phyloP scores from a whole-genome alignment of 257 asterid genomes.

The Nicotiana otophora region DNA sequence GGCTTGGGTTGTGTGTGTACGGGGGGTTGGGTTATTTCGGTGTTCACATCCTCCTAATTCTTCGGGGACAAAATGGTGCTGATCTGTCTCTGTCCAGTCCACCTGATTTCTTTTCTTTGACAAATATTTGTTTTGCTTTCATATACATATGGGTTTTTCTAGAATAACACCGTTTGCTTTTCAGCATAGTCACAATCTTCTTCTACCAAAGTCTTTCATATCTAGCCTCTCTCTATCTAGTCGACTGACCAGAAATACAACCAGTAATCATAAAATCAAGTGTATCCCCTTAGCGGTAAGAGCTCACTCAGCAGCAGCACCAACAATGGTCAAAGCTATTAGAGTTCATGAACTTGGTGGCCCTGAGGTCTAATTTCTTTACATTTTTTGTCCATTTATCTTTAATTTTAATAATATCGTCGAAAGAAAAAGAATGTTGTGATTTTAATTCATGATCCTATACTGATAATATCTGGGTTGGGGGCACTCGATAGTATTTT shows the following conservation, averaged over 20 bases:
- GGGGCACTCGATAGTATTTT: too few relatives aligned
- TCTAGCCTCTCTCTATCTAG: neutral
- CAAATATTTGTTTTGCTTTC: too few relatives aligned
- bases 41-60: too few relatives aligned
- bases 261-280: neutral
- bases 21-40: too few relatives aligned
- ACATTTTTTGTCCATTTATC: neutral
- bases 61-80: too few relatives aligned
- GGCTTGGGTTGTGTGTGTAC: too few relatives aligned
- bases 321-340: conserved; percentile 71
- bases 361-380: conserved; percentile 42
- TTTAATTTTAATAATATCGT: neutral
- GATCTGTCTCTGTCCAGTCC: too few relatives aligned
- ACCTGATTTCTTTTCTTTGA: too few relatives aligned
- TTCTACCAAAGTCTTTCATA: neutral
- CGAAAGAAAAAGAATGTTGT: too few relatives aligned
- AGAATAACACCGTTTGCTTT: neutral
- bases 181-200: neutral
- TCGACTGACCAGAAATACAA: neutral
- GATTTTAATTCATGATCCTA: too few relatives aligned
- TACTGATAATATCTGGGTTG: too few relatives aligned
- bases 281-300: neutral
- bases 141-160: too few relatives aligned
- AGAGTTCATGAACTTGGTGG: conserved; percentile 71
- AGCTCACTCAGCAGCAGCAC: conserved; percentile 14